Percentiles rank a stretch among this genome's conserved stretches.
Evolutionary conservation across 192 early-diverging fungal species (phyloP).

Genomic region (Coemansia sp.): DNA sequence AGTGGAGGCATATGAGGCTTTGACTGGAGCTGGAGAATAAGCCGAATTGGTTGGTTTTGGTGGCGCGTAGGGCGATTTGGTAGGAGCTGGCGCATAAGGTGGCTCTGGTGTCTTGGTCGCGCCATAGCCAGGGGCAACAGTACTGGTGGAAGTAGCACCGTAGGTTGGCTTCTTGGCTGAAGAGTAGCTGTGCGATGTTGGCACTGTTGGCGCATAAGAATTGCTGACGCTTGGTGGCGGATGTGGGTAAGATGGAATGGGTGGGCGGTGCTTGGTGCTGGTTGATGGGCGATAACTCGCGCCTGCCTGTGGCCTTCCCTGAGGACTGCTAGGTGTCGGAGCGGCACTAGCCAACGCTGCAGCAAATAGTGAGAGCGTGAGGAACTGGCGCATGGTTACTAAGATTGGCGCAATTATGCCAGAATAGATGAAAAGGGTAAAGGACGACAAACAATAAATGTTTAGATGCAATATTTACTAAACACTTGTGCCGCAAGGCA

Average conservation of each 20-base stretch:
- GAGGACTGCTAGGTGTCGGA: background rate
- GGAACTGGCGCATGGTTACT: constrained; percentile 12
- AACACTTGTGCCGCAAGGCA: background rate
- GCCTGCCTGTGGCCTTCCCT: background rate
- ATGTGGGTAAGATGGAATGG: constrained; percentile 1
- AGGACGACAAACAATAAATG: background rate
- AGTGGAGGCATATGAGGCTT: background rate
- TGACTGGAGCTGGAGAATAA: background rate
- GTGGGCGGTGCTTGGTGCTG: background rate
- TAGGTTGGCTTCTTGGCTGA: background rate
- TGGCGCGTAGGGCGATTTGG: background rate
- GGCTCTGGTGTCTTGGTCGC: background rate
- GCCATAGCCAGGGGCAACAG: constrained; percentile 3
- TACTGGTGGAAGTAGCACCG: background rate
- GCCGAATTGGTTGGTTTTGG: background rate
- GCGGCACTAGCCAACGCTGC: constrained; percentile 17
- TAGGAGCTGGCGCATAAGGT: background rate
- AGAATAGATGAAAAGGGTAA: background rate
- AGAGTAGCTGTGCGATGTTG: background rate
- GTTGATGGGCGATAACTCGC: background rate
- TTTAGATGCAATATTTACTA: background rate
- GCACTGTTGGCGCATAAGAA: background rate
- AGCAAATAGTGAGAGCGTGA: constrained; percentile 31
- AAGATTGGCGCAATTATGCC: background rate
- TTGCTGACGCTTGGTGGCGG: background rate